These are phyloP conservation scores for Gynostemma pentaphyllum DNA, from an alignment of 306 rosid genomes.

Conservation along the genomic window DNA sequence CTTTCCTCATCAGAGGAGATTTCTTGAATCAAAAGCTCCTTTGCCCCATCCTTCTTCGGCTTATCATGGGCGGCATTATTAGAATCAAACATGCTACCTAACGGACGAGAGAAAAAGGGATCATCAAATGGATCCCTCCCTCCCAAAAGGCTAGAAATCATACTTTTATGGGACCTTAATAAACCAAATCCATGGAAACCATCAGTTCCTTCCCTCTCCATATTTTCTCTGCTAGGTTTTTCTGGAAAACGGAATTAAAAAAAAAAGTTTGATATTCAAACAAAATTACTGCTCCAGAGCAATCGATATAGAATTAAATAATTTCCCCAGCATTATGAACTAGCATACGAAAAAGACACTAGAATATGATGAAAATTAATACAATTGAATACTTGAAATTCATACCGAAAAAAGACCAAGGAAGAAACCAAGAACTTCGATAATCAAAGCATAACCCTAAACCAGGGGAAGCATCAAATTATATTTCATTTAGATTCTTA, in stretches of 20 bases:
- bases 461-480: neutral
- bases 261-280: neutral
- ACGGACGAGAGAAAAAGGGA: slow-evolving; percentile 58
- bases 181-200: slow-evolving; percentile 25
- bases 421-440: neutral
- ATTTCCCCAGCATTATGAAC: neutral
- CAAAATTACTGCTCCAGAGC: too few species aligned
- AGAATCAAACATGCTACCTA: slow-evolving; percentile 30
- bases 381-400: neutral
- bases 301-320: neutral
- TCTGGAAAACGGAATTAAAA: neutral
- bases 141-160: slow-evolving; percentile 43
- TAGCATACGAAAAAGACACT: neutral
- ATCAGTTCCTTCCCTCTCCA: slow-evolving; percentile 43
- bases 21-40: slow-evolving; percentile 53
- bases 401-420: neutral
- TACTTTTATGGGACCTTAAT: slow-evolving; percentile 34
- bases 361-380: neutral
- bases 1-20: slow-evolving; percentile 50
- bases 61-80: slow-evolving; percentile 13
- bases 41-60: slow-evolving; percentile 20
- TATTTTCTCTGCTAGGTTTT: slow-evolving; percentile 14
- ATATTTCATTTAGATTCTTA: neutral
- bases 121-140: slow-evolving; percentile 74
- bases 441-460: neutral